These are phyloP conservation scores for Leucosporidium yakuticum DNA, from an alignment of 768 basidiomycete genomes.

Conservation along the genomic window DNA sequence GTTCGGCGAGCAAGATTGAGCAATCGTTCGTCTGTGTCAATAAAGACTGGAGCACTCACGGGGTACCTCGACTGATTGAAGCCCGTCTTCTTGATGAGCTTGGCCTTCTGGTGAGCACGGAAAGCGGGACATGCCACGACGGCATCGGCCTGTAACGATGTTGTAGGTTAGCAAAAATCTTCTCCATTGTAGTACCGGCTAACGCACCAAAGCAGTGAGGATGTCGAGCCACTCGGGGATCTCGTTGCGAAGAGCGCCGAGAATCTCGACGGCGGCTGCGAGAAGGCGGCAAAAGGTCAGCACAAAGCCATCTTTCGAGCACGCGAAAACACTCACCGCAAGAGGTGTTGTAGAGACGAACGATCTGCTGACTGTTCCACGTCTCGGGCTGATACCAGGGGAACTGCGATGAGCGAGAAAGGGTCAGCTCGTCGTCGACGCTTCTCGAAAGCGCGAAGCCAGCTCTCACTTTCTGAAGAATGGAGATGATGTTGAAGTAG, in stretches of 20 bases:
- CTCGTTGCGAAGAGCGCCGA: neutral
- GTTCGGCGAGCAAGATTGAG: neutral
- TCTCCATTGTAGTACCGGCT: neutral
- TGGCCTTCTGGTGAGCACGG: neutral
- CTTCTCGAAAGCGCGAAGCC: neutral
- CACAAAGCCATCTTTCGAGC: neutral
- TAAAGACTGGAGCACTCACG: too few relatives aligned
- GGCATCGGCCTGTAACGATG: neutral
- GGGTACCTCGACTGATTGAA: neutral
- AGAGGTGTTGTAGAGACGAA: conserved; percentile 17
- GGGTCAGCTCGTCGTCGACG: neutral
- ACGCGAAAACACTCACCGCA: neutral
- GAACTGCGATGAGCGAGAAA: conserved; percentile 7
- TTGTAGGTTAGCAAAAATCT: neutral
- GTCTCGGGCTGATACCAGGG: conserved; percentile 15
- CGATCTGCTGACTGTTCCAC: conserved; percentile 16
- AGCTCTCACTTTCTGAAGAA: conserved; percentile 26
- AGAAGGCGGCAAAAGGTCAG: neutral
- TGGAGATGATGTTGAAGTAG: conserved; percentile 27
- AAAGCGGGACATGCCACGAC: conserved; percentile 5
- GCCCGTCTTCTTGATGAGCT: neutral
- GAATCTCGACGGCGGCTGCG: conserved; percentile 25
- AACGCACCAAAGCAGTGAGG: conserved; percentile 9
- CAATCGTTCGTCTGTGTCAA: too few relatives aligned
- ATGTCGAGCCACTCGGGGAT: conserved; percentile 16